Evolutionary conservation across 164 flowering plant species (phyloP).

Genomic region (Vitis rotundifolia): DNA sequence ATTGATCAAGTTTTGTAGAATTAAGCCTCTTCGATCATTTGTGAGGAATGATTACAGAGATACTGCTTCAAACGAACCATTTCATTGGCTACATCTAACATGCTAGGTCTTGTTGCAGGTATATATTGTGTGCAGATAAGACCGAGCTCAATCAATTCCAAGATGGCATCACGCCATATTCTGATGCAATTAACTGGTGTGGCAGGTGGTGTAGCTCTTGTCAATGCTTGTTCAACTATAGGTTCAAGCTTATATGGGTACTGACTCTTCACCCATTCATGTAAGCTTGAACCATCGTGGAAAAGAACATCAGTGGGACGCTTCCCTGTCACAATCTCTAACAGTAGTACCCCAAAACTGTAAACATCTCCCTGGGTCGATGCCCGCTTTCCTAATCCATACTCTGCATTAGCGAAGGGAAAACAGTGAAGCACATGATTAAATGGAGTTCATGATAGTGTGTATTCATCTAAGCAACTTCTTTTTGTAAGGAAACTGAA

Average conservation of each 20-base stretch:
- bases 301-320: conserved; percentile 73
- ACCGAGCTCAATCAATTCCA: conserved; percentile 82
- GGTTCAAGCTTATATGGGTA: conserved; percentile 57
- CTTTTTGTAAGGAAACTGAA: too few relatives aligned
- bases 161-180: conserved; percentile 40
- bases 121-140: conserved; percentile 71
- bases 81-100: conserved; percentile 73
- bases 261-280: conserved; percentile 70
- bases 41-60: conserved; percentile 33
- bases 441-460: not conserved
- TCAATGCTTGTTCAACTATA: conserved; percentile 46
- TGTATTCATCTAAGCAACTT: too few relatives aligned
- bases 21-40: conserved; percentile 12
- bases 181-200: conserved; percentile 13
- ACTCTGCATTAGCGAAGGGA: conserved; percentile 44
- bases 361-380: conserved; percentile 85
- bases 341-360: conserved; percentile 79
- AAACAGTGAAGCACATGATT: not conserved
- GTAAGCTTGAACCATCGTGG: conserved; percentile 65
- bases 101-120: conserved; percentile 69
- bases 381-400: conserved; percentile 77
- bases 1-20: conserved; percentile 2
- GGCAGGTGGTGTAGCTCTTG: conserved; percentile 16
- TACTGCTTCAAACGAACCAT: conserved; percentile 63
- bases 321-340: conserved; percentile 70